Conservation (phyloP, 2,329 filamentous ascomycete species). For the Pyricularia grisea region DNA sequence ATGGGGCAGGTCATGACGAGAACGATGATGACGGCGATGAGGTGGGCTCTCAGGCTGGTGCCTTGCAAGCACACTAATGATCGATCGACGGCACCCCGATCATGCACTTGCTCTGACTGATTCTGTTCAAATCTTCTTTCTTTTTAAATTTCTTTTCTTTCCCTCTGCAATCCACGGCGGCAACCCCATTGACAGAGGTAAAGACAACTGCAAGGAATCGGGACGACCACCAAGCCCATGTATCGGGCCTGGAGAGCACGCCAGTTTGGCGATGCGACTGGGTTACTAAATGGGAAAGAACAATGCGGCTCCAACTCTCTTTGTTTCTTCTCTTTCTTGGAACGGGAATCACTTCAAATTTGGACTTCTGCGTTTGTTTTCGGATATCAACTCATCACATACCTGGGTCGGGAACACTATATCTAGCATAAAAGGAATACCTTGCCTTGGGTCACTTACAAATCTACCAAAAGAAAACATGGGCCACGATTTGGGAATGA, state of each 20-base stretch:
- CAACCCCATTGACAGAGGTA: not conserved
- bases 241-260: not conserved
- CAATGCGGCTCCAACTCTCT: not conserved
- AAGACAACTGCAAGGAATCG: not conserved
- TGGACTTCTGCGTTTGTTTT: not conserved
- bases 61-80: not conserved
- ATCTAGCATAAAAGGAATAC: not conserved
- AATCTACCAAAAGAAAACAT: not conserved
- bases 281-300: not conserved
- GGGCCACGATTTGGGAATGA: not conserved
- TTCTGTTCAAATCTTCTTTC: not conserved
- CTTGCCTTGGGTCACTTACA: not conserved
- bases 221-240: not conserved
- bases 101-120: not conserved
- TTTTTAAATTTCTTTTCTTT: not conserved
- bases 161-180: not conserved
- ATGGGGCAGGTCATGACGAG: not conserved
- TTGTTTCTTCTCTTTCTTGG: not conserved
- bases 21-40: not conserved
- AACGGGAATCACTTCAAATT: not conserved
- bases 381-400: not conserved
- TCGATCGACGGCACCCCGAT: not conserved
- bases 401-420: not conserved
- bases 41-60: not conserved
- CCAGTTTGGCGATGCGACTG: not conserved